Base-by-base conservation (phyloP, 2,329 filamentous ascomycete species). In the Ceratocystis alfenasii region DNA sequence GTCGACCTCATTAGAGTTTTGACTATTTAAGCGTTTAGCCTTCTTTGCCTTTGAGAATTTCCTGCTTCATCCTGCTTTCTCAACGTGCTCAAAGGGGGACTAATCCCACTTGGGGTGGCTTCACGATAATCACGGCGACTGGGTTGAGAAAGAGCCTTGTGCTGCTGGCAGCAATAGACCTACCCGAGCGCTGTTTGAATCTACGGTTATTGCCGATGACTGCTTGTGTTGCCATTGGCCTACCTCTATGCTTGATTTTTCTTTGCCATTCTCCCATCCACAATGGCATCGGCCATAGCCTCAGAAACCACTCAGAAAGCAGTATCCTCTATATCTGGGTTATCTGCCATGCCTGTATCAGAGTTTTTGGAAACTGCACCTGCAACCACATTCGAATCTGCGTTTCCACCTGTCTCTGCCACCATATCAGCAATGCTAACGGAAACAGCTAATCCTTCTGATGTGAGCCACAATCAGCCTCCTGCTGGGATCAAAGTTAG, bases 401-500 rank as follows among this genome's bases (percentile, higher is more conserved):
- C 7, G 15, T 15, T 36, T 44, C 7, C 28, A 17, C 10, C 15
- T n/a, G 53, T 20, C 53, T 12, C 33, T 36, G 30, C 25, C 25
- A 17, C 53, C 4, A 6, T 6, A 33, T 4, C 22, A 33, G 8
- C 33, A 36, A 36, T 12, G 0, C 8, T 36, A 36, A 3, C 10
- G 10, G 33, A 36, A 12, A 33, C 53, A 57, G 17, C 53, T 30
- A 25, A 36, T 30, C 8, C 53, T 33, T 17, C 53, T 30, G 53
- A 33, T 22, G 22, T 6, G 15, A 30, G 12, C 8, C 4, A 5
- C 7, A 12, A 25, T 30, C 12, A 17, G 15, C 4, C 53, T 33
- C 33, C 75, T 2, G 73, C 71, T 0, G 80, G 78, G 28, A 78
- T 78, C 64, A 78, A 78, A 45, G 77, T 75, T 20, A 80, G 80